Conservation (phyloP, 495 filamentous ascomycete genomes). For the Staphylotrichum longicolle region DNA sequence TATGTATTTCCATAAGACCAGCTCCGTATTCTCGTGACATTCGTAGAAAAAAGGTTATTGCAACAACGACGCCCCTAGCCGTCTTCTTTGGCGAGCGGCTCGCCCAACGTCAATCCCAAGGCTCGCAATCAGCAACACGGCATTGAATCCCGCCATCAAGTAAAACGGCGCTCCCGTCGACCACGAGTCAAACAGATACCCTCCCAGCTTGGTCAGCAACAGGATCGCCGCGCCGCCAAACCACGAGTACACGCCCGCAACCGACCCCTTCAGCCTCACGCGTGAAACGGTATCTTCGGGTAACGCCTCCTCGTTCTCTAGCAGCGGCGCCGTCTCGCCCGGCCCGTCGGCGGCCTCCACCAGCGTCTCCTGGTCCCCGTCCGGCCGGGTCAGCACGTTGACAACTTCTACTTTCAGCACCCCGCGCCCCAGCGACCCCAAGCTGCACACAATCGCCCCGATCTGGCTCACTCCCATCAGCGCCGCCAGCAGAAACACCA, state of each 20-base stretch:
- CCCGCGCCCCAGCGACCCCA: slow-evolving; percentile 78
- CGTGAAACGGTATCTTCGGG: slow-evolving; percentile 37
- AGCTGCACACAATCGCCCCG: slow-evolving; percentile 87
- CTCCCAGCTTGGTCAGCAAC: slow-evolving; percentile 88
- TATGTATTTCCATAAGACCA: too few species aligned
- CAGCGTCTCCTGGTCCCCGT: slow-evolving; percentile 31
- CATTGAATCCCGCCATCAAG: slow-evolving; percentile 89
- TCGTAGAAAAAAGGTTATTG: too few species aligned
- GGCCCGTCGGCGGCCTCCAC: slow-evolving; percentile 27
- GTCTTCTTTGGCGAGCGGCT: slow-evolving; percentile 3
- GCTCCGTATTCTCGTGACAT: too few species aligned
- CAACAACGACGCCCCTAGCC: too few species aligned
- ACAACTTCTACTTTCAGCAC: slow-evolving; percentile 59
- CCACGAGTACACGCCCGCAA: slow-evolving; percentile 89
- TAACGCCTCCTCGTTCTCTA: slow-evolving; percentile 25
- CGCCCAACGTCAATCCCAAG: slow-evolving; percentile 42
- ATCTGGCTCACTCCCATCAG: slow-evolving; percentile 89
- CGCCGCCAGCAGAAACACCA: slow-evolving; percentile 71
- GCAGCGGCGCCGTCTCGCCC: slow-evolving; percentile 34
- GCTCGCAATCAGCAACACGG: slow-evolving; percentile 58
- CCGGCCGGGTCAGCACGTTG: slow-evolving; percentile 18
- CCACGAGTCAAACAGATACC: slow-evolving; percentile 71
- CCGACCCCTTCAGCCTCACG: slow-evolving; percentile 78
- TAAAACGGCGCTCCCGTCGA: slow-evolving; percentile 79
- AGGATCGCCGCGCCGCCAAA: slow-evolving; percentile 90